phyloP scores from a whole-genome alignment of 305 asterid genomes.

The Solanum hybrid region DNA sequence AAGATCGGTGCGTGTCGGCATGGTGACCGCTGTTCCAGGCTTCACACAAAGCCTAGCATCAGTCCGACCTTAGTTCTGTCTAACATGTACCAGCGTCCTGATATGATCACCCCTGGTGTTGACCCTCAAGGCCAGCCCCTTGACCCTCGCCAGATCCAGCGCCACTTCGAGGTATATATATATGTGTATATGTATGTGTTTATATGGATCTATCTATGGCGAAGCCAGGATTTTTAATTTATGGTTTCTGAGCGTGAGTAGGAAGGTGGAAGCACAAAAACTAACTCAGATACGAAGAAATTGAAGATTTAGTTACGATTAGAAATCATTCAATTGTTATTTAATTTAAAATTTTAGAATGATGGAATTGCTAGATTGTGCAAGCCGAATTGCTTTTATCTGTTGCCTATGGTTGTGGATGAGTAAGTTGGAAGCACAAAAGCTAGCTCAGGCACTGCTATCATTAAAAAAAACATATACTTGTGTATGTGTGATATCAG shows the following conservation, averaged over 20 bases:
- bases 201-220: neutral
- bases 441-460: neutral
- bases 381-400: neutral
- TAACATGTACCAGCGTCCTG: constrained; percentile 45
- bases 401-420: neutral
- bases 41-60: constrained; percentile 42
- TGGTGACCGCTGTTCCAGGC: constrained; percentile 43
- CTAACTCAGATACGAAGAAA: neutral
- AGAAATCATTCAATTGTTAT: neutral
- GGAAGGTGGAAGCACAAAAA: neutral
- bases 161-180: constrained; percentile 22
- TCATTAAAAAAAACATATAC: neutral
- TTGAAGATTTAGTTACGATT: neutral
- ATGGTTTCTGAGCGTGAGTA: neutral
- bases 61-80: constrained; percentile 37
- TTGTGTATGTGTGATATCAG: neutral
- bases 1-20: constrained; percentile 51
- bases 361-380: neutral
- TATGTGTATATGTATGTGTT: neutral
- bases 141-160: constrained; percentile 37
- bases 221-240: neutral
- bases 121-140: constrained; percentile 40
- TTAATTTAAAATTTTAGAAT: neutral
- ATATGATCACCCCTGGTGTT: constrained; percentile 43
- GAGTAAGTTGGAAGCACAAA: neutral